phyloP scores from a whole-genome alignment of 768 basidiomycete species.

The Leccinum imitatum region DNA sequence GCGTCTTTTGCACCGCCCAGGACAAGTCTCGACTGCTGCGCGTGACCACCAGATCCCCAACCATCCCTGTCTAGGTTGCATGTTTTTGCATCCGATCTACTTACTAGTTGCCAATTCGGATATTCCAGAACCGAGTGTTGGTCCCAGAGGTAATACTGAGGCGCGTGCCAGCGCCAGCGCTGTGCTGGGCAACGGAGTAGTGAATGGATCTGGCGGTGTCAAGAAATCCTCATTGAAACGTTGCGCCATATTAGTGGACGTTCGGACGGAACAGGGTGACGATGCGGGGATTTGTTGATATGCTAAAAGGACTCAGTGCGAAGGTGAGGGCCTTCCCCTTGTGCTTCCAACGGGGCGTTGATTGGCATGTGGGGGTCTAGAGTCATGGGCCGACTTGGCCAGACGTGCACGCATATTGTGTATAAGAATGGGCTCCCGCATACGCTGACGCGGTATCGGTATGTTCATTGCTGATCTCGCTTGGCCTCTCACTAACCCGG shows the following conservation, averaged over 20 bases:
- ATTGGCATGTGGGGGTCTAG: slow-evolving; percentile 32
- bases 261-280: slow-evolving; percentile 70
- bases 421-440: slow-evolving; percentile 80
- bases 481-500: background rate
- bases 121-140: slow-evolving; percentile 8
- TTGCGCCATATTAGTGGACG: slow-evolving; percentile 84
- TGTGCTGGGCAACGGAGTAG: slow-evolving; percentile 17
- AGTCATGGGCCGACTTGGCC: slow-evolving; percentile 62
- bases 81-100: too few relatives aligned
- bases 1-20: too few relatives aligned
- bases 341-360: background rate
- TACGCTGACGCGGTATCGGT: slow-evolving; percentile 74
- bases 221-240: slow-evolving; percentile 48
- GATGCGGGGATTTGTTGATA: slow-evolving; percentile 84
- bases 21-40: too few relatives aligned
- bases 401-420: slow-evolving; percentile 80
- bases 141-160: slow-evolving; percentile 21
- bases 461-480: slow-evolving; percentile 16
- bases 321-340: slow-evolving; percentile 47
- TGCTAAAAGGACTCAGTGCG: slow-evolving; percentile 78
- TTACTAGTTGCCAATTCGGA: too few relatives aligned
- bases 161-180: slow-evolving; percentile 21
- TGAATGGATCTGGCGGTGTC: slow-evolving; percentile 27
- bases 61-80: too few relatives aligned
- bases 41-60: too few relatives aligned